Base-by-base conservation (phyloP, 768 basidiomycete genomes). In the Coprinopsis strossmayeri region DNA sequence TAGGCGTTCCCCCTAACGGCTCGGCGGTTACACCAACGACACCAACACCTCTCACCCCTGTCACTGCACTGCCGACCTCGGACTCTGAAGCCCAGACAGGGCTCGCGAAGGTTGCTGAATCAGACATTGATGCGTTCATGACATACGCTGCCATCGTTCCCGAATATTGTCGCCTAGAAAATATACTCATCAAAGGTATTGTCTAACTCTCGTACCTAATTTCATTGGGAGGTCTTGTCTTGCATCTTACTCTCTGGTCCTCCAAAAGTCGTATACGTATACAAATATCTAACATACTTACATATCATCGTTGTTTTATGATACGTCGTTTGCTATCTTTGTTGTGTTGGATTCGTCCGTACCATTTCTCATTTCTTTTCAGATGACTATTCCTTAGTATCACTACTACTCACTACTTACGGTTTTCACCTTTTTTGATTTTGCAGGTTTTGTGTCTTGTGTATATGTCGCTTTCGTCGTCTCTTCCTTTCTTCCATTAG, bases 71-170 rank as follows among this genome's bases (percentile, higher is more conserved):
- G 46, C 77, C 80, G 13, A 90, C 88, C 1, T 70, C 74, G 2
- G 87, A 90, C 52, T 69, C 73, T 13, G 89, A 91, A 65, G 71
- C 78, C 26, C 85, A 87, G 65, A 69, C 84, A 27, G 90, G 90
- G 13, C 64, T 91, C 40, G 83, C 79, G 26, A 90, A 89, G 64
- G 83, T 91, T 4, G 88, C 90, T 0, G 87, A 90, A 51, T 79
- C 89, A 12, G 90, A 92, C 60, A 67, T 80, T 46, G 90, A 92
- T 63, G 82, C 88, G 48, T 90, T 90, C 64, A 77, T 88, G 79
- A 78, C 84, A 0, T 92, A 92, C 61, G 87, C 88, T 17, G 79
- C 87, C 28, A 85, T 91, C 60, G 84, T 91, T 15, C 85, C 87
- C 23, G 90, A 92, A 66, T 91, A 81, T 62, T 81, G 78, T 68